These are phyloP conservation scores for Adenanthera pavonina DNA, from an alignment of 306 rosid species.

Conservation along the genomic window DNA sequence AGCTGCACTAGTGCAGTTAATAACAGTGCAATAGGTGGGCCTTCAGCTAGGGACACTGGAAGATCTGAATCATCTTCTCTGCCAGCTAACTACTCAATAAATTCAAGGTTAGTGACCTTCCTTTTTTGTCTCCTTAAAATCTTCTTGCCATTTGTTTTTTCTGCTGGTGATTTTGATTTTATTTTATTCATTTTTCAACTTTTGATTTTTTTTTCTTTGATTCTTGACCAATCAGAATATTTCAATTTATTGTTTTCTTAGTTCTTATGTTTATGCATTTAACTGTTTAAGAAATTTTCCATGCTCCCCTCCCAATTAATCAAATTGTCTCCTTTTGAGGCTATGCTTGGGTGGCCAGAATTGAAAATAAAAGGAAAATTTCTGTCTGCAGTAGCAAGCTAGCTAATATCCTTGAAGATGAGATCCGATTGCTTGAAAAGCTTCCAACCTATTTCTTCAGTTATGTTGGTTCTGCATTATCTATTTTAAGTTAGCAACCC, in stretches of 20 bases:
- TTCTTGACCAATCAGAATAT: conserved; percentile 15
- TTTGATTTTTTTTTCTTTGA: neutral
- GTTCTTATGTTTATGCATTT: neutral
- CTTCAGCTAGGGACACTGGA: conserved; percentile 79
- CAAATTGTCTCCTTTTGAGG: neutral
- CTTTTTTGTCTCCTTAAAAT: neutral
- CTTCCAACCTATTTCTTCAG: neutral
- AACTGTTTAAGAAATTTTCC: neutral
- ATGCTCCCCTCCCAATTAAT: neutral
- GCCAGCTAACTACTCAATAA: conserved; percentile 67
- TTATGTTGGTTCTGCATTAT: neutral
- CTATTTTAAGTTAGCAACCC: neutral
- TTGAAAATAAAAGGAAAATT: neutral
- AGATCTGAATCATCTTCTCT: conserved; percentile 84
- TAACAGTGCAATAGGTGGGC: conserved; percentile 74
- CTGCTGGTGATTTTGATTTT: conserved; percentile 10
- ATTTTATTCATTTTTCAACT: conserved; percentile 19
- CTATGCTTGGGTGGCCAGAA: conserved; percentile 4
- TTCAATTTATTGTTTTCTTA: neutral
- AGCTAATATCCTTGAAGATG: neutral
- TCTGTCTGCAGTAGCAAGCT: conserved; percentile 1
- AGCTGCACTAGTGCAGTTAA: conserved; percentile 97
- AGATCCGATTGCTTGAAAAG: neutral
- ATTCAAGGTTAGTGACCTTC: conserved; percentile 66
- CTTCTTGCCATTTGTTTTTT: neutral